Percentiles rank a stretch among this genome's conserved stretches.
Conservation (phyloP, 169 alveolate genomes). For the Plasmodium coatneyi region DNA sequence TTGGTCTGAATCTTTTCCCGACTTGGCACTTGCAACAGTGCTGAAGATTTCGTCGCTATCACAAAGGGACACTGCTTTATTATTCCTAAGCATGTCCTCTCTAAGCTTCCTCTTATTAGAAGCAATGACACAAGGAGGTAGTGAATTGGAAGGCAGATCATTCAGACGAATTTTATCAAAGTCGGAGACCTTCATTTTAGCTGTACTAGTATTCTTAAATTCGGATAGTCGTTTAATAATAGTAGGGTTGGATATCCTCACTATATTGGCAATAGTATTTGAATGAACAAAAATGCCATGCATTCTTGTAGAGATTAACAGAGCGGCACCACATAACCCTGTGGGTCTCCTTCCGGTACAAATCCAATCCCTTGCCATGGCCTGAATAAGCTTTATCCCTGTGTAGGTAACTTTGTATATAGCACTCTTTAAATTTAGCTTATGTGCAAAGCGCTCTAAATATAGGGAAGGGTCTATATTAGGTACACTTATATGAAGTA, state of each 20-base stretch:
- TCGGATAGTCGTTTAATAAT: slow-evolving; percentile 96
- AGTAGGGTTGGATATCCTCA: slow-evolving; percentile 95
- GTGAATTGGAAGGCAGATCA: slow-evolving; percentile 85
- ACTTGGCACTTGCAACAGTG: slow-evolving; percentile 3
- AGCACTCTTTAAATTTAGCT: slow-evolving; percentile 94
- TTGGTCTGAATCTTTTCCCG: not conserved
- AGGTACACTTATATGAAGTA: slow-evolving; percentile 92
- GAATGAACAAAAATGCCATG: slow-evolving; percentile 93
- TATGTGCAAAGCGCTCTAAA: slow-evolving; percentile 96
- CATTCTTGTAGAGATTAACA: slow-evolving; percentile 97
- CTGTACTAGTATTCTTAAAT: slow-evolving; percentile 93
- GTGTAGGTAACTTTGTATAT: slow-evolving; percentile 93
- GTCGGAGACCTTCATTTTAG: slow-evolving; percentile 92
- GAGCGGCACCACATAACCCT: slow-evolving; percentile 99
- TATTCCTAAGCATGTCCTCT: slow-evolving; percentile 61
- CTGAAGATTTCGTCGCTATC: slow-evolving; percentile 64
- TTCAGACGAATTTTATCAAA: slow-evolving; percentile 90
- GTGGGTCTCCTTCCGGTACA: slow-evolving; percentile 98
- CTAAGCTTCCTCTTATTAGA: slow-evolving; percentile 62
- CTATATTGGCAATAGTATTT: slow-evolving; percentile 92
- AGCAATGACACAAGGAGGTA: slow-evolving; percentile 87
- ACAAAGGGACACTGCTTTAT: slow-evolving; percentile 71
- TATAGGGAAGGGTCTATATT: slow-evolving; percentile 96
- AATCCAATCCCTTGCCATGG: slow-evolving; percentile 98
- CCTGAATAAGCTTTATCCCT: slow-evolving; percentile 96